Base-by-base conservation (phyloP, 2,329 filamentous ascomycete genomes). In the Phaeosphaeria sp. region DNA sequence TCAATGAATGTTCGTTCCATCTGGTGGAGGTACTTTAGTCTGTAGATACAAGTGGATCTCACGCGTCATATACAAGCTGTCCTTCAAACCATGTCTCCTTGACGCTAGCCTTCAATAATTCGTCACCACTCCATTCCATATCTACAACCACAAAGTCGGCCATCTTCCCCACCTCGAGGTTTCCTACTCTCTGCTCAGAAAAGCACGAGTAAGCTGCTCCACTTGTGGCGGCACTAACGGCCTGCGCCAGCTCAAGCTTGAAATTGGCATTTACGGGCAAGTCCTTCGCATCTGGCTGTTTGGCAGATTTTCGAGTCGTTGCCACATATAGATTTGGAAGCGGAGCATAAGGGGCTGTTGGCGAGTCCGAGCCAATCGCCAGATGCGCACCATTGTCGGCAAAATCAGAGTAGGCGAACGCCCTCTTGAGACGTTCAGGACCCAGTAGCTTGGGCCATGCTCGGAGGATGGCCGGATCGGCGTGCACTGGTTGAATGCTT, bases 401-500 rank as follows among this genome's bases (percentile, higher is more conserved):
- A 60, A 89, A 87, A 47, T 89, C 86, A 43, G 81, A 80, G 71
- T 90, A 89, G 0, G 87, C 85, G 65, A 89, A 90, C 0, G 86
- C 86, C 15, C 86, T 79, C 50, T 78, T 79, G 74, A 86, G 85
- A 1, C 86, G 79, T 17, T 81, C 75, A 1, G 72, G 66, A 1
- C 85, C 87, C 3, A 90, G 74, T 17, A 89, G 79, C 7, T 78
- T 75, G 0, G 85, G 85, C 85, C 87, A 90, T 0, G 85, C 86
- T 25, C 82, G 78, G 2, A 89, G 75, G 54, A 89, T 87, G 0
- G 86, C 84, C 0, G 88, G 87, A 71, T 97, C 93, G 65, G 93
- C 91, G 76, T 93, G 96, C 79, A 96, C 96, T 21, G 93, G 95
- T 80, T 97, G 92, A 64, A 97, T 96, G 55, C 91, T 91, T 58